Evolutionary conservation across 345 rosid species (phyloP).

Genomic region (Populus alba): DNA sequence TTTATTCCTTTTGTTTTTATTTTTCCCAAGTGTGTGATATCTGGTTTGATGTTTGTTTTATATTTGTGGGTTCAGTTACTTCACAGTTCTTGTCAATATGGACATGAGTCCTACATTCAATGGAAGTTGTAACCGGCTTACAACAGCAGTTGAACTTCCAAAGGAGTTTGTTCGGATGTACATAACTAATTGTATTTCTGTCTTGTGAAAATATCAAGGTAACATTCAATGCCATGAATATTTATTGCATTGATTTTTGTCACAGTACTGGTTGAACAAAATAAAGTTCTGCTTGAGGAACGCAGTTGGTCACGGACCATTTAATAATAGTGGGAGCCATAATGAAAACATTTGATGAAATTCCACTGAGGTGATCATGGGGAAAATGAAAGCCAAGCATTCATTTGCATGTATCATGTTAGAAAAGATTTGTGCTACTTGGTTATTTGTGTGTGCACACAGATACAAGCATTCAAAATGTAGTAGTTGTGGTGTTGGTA

Average conservation of each 20-base stretch:
- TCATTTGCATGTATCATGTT: background rate
- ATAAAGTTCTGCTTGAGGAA: background rate
- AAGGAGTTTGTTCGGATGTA: constrained; percentile 85
- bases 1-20: background rate
- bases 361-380: background rate
- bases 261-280: background rate
- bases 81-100: constrained; percentile 84
- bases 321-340: background rate
- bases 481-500: background rate
- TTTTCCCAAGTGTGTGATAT: background rate
- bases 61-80: constrained; percentile 55
- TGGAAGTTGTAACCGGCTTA: constrained; percentile 99
- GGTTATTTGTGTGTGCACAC: background rate
- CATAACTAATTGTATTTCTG: constrained; percentile 91
- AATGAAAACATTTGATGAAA: background rate
- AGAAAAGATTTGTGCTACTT: background rate
- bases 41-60: background rate
- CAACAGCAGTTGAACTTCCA: constrained; percentile 89
- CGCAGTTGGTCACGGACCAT: background rate
- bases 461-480: background rate
- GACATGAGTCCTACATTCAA: constrained; percentile 96
- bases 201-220: constrained; percentile 94
- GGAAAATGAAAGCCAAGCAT: background rate
- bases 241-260: background rate
- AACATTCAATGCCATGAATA: constrained; percentile 1